phyloP scores from a whole-genome alignment of 495 filamentous ascomycete species.

The Daldinia decipiens region DNA sequence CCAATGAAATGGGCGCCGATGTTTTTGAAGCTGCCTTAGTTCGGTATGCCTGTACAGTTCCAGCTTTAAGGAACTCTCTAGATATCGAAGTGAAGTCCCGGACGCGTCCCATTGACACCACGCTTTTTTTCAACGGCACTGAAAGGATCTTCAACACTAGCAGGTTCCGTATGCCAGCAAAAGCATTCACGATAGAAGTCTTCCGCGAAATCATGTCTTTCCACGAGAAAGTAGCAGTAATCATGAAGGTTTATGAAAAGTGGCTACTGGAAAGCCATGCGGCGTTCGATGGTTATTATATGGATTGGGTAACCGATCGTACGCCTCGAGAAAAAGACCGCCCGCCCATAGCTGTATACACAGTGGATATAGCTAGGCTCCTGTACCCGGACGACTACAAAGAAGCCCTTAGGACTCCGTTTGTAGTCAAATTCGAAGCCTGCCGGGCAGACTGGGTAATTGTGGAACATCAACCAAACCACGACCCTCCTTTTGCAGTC shows the following conservation, averaged over 20 bases:
- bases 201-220: background rate
- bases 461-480: background rate
- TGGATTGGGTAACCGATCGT: background rate
- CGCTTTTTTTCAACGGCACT: background rate
- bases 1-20: background rate
- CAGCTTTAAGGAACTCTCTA: background rate
- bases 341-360: background rate
- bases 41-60: slow-evolving; percentile 9
- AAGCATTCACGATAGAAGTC: background rate
- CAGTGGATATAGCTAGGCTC: background rate
- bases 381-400: background rate
- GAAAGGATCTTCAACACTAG: background rate
- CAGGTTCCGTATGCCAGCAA: background rate
- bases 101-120: background rate
- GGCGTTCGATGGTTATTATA: background rate
- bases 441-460: background rate
- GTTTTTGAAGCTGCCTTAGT: background rate
- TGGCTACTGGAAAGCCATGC: background rate
- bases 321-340: background rate
- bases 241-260: background rate
- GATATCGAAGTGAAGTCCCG: background rate
- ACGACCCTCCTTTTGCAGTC: background rate
- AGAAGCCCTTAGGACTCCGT: background rate
- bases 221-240: background rate
- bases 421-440: background rate